Evolutionary conservation across 495 filamentous ascomycete genomes (phyloP), one percentile per base, ranked within the genome.

Genomic region (Massariosphaeria phaeospora): DNA sequence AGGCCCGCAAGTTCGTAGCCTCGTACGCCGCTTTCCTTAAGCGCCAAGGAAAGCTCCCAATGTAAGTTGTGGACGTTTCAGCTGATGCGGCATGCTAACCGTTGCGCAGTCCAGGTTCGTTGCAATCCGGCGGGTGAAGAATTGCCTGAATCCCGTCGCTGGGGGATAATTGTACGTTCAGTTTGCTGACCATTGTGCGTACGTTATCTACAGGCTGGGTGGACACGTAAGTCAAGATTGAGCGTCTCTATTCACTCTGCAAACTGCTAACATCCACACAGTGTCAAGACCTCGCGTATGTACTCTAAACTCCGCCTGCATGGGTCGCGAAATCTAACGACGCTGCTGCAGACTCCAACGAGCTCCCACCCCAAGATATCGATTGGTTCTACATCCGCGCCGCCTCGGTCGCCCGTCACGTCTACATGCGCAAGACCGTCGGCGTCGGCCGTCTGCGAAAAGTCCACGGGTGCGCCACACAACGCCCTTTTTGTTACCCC

Each of bases 351-450:
- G 52, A 63, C 71, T 84, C 85, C 72, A 95, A 95, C 76, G 91
- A 97, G 79, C 87, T 97, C 62, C 91, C 91, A 66, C 91, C 91
- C 67, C 91, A 58, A 24, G 27, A 42, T 48, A 65, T 57, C 35
- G 26, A 64, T 57, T 84, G 82, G 82, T 98, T 88, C 85, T 98
- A 97, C 85, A 80, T 96, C 73, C 91, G 93, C 70, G 89, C 91
- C 70, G 93, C 93, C 65, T 79, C 90, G 65, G 83, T 96, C 71
- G 93, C 93, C 65, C 93, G 93, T 69, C 93, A 98, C 78, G 82
- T 97, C 80, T 98, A 98, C 80, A 82, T 98, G 73, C 84, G 93
- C 75, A 97, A 97, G 80, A 96, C 91, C 67, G 91, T 98, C 70
- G 93, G 93, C 79, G 91, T 98, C 55, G 88, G 88, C 70, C 87